Evolutionary conservation across 179 eudicot species (phyloP).

Genomic region (Camellia oleifera): DNA sequence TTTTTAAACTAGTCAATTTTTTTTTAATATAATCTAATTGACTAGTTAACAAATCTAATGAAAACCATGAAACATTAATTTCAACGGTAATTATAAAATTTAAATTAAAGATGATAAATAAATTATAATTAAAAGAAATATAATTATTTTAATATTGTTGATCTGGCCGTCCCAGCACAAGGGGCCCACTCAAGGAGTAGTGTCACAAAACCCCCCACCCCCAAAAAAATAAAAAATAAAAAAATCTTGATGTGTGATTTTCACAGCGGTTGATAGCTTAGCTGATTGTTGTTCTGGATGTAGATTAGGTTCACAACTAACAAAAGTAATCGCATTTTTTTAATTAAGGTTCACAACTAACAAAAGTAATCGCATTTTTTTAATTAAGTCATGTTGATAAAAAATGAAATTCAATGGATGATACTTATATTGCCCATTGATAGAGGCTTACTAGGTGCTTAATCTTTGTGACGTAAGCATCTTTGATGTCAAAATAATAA

Average conservation of each 20-base stretch:
- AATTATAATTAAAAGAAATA: too few species aligned
- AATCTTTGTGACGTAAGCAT: too few species aligned
- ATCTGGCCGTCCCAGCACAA: neutral
- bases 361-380: neutral
- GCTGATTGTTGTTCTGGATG: neutral
- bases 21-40: too few species aligned
- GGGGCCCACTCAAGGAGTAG: conserved; percentile 8
- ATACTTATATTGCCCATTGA: neutral
- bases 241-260: neutral
- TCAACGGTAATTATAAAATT: too few species aligned
- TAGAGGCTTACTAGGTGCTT: neutral
- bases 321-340: neutral
- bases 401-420: neutral
- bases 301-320: neutral
- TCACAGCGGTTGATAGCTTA: neutral
- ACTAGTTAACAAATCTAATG: too few species aligned
- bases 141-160: neutral
- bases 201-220: neutral
- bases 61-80: too few species aligned
- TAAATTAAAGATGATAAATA: too few species aligned
- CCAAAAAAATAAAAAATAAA: too few species aligned
- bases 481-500: too few species aligned
- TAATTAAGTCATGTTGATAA: neutral
- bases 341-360: neutral
- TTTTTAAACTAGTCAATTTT: too few species aligned